Evolutionary conservation across 306 rosid genomes (phyloP), one percentile per base, ranked within the genome.

Genomic region (Rubus idaeus): DNA sequence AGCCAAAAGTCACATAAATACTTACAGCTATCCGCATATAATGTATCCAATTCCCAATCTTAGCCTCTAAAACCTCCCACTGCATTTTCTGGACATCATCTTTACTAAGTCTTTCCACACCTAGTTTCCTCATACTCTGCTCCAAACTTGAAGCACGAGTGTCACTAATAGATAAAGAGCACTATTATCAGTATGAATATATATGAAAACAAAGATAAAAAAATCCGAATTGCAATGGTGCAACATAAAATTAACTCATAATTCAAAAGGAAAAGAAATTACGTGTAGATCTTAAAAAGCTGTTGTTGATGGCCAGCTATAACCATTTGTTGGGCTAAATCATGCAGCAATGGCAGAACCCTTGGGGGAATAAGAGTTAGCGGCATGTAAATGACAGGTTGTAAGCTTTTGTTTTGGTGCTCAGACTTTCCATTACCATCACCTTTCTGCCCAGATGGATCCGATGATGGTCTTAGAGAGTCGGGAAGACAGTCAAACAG

Each of bases 1-100:
- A 87, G 73, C 46, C 30, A 57, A 68, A 81, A 26, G 13, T 42
- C 63, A 46, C 66, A 44, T 66, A 78, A 71, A 10, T 80, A 67
- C 98, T 87, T 92, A 96, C 98, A 79, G 98, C 84, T 78, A 96
- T 96, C 60, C 99, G 88, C 99, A 96, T 91, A 83, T 83, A 91
- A 80, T 96, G 99, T 82, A 89, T 89, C 99, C 99, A 96, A 73
- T 92, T 96, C 83, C 96, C 99, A 79, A 96, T 96, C 92, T 95
- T 95, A 52, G 99, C 89, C 91, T 96, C 99, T 90, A 96, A 84
- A 89, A 87, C 94, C 83, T 96, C 99, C 99, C 99, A 96, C 77
- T 92, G 99, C 99, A 96, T 96, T 85, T 88, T 96, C 83, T 96
- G 99, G 77, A 96, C 98, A 80, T 96, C 99, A 60, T 96, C 99